Evolutionary conservation across 148 eudicot species (phyloP).

Genomic region (Polygonum maritimum): DNA sequence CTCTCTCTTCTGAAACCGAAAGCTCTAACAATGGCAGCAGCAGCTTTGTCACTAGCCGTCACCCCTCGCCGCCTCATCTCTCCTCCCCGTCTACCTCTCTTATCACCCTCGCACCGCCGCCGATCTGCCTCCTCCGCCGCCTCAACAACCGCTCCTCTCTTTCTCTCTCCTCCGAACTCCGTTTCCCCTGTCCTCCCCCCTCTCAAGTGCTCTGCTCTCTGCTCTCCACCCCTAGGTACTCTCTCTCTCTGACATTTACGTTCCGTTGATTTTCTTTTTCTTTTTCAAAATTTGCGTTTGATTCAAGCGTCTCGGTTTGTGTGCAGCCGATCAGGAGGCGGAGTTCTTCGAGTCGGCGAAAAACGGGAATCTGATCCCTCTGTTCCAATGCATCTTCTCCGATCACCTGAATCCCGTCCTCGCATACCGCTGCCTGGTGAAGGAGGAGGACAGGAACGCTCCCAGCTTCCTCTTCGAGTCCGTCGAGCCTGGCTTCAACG

Average conservation of each 20-base stretch:
- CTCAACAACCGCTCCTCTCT: constrained; percentile 10
- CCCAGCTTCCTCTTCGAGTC: constrained; percentile 95
- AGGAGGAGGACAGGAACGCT: constrained; percentile 86
- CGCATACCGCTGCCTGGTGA: constrained; percentile 89
- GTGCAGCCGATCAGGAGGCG: background rate
- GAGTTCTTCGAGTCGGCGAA: constrained; percentile 75
- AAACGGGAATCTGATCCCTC: constrained; percentile 76
- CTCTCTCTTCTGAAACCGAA: background rate
- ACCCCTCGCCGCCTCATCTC: background rate
- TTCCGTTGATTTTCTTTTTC: background rate
- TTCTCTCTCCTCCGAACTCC: constrained; percentile 10
- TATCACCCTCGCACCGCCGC: constrained; percentile 1
- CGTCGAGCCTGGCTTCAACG: constrained; percentile 62
- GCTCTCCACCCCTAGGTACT: constrained; percentile 28
- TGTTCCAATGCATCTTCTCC: constrained; percentile 60
- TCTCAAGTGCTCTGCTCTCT: constrained; percentile 28
- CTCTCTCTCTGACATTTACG: background rate
- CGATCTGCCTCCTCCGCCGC: constrained; percentile 8
- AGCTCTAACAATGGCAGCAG: constrained; percentile 1
- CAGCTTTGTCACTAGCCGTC: background rate
- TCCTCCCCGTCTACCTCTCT: background rate
- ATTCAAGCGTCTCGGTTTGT: background rate
- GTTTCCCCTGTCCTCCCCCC: constrained; percentile 15
- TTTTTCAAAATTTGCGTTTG: background rate
- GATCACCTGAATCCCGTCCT: constrained; percentile 96